Base-by-base conservation (phyloP, 495 filamentous ascomycete species). In the Podospora pseudoanserina region DNA sequence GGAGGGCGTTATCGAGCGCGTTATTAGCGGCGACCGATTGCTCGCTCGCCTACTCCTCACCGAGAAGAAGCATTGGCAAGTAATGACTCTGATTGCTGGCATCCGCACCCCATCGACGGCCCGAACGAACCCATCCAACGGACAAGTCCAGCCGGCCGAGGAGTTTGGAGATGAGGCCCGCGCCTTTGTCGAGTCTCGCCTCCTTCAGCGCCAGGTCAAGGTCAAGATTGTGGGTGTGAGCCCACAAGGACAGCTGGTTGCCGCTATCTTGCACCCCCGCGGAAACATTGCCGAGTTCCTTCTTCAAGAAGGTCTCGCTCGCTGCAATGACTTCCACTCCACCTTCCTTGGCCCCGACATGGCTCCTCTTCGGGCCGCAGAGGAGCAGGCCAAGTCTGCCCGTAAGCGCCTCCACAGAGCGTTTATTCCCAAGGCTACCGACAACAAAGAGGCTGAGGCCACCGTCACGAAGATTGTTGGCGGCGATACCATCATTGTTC, bases 281-380 rank as follows among this genome's bases (percentile, higher is more conserved):
- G 96, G 96, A 60, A 96, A 91, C 77, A 95, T 99, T 76, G 92
- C 93, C 30, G 90, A 90, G 66, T 92, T 93, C 77, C 78, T 98
- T 18, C 88, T 97, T 28, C 87, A 92, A 69, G 91, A 91, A 59
- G 96, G 96, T 70, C 81, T 97, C 55, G 96, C 94, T 55, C 86
- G 92, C 71, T 98, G 95, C 83, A 90, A 91, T 56, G 96, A 99
- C 76, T 92, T 92, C 79, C 96, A 99, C 79, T 95, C 92, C 2
- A 92, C 92, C 18, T 80, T 97, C 75, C 86, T 99, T 1, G 96
- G 96, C 18, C 72, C 81, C 7, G 88, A 94, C 61, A 99, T 99
- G 95, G 88, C 88, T 53, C 74, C 84, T 65, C 86, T 97, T 57
- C 89, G 96, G 59, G 89, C 92, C 70, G 92, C 96, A 2, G 96